Conservation (phyloP, 169 alveolate genomes). For the Eimeria falciformis region DNA sequence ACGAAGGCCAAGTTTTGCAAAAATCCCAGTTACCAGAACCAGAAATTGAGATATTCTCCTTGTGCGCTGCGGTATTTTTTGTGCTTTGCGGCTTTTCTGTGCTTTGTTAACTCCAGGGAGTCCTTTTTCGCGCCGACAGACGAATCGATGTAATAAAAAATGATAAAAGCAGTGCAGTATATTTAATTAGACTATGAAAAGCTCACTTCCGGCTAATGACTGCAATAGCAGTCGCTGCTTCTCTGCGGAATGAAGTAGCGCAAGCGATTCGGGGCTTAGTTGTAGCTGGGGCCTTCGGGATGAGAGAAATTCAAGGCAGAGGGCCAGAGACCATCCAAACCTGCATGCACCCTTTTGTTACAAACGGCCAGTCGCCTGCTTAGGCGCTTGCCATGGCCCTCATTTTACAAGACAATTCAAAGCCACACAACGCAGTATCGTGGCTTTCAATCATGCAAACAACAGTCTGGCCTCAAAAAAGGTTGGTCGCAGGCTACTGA, state of each 20-base stretch:
- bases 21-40: neutral
- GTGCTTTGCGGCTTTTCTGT: no score
- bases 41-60: neutral
- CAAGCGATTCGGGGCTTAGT: neutral
- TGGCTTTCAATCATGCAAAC: neutral
- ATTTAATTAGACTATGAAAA: neutral
- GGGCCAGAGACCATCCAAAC: slow-evolving; percentile 34
- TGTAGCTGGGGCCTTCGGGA: slow-evolving; percentile 58
- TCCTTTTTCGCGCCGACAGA: neutral
- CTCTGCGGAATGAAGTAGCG: slow-evolving; percentile 21
- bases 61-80: neutral
- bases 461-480: neutral
- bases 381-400: neutral
- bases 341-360: slow-evolving; percentile 23
- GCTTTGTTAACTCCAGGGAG: neutral
- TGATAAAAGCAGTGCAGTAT: neutral
- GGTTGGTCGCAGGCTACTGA: neutral
- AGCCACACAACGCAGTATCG: neutral
- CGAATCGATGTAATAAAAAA: neutral
- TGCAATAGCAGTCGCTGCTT: slow-evolving; percentile 36
- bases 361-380: neutral
- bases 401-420: neutral
- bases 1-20: neutral
- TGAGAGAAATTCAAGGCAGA: slow-evolving; percentile 49
- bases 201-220: slow-evolving; percentile 54